phyloP scores from a whole-genome alignment of 176 grass and related monocot genomes.

The Saccharum spontaneum region DNA sequence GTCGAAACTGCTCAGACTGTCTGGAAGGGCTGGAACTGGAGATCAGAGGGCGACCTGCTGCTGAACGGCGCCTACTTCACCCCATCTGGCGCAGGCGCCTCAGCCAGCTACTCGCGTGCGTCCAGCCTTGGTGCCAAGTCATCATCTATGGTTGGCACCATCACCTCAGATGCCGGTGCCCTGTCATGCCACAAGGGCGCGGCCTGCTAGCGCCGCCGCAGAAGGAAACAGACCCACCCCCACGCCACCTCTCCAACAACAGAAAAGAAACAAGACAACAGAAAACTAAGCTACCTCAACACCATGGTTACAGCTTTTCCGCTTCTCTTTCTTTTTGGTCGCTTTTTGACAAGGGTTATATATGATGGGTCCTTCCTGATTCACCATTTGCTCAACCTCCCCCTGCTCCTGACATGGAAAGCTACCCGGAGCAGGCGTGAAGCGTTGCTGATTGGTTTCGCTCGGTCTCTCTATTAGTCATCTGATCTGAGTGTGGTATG shows the following conservation, averaged over 20 bases:
- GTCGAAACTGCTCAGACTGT: slow-evolving; percentile 41
- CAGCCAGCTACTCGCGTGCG: slow-evolving; percentile 76
- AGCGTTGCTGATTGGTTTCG: slow-evolving; percentile 84
- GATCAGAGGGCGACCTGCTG: slow-evolving; percentile 78
- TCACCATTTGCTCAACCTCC: slow-evolving; percentile 74
- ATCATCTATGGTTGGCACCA: slow-evolving; percentile 77
- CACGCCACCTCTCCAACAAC: not conserved
- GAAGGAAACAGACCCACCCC: not conserved
- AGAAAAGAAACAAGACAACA: slow-evolving; percentile 51
- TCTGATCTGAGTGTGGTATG: slow-evolving; percentile 46
- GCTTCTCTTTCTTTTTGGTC: slow-evolving; percentile 6
- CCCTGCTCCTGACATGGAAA: slow-evolving; percentile 51
- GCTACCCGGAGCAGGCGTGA: slow-evolving; percentile 73
- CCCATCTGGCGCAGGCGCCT: slow-evolving; percentile 68
- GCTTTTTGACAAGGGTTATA: slow-evolving; percentile 48
- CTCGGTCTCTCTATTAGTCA: slow-evolving; percentile 53
- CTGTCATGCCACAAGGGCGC: slow-evolving; percentile 51
- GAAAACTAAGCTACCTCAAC: slow-evolving; percentile 43
- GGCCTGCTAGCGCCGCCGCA: slow-evolving; percentile 41
- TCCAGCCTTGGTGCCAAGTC: slow-evolving; percentile 91
- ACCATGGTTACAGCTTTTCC: slow-evolving; percentile 54
- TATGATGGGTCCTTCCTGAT: slow-evolving; percentile 35
- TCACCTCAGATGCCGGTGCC: slow-evolving; percentile 58
- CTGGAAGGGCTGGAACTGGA: slow-evolving; percentile 96
- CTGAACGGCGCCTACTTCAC: slow-evolving; percentile 87